Base-by-base conservation (phyloP, 2,329 filamentous ascomycete species). In the Nannizziopsis barbatae region DNA sequence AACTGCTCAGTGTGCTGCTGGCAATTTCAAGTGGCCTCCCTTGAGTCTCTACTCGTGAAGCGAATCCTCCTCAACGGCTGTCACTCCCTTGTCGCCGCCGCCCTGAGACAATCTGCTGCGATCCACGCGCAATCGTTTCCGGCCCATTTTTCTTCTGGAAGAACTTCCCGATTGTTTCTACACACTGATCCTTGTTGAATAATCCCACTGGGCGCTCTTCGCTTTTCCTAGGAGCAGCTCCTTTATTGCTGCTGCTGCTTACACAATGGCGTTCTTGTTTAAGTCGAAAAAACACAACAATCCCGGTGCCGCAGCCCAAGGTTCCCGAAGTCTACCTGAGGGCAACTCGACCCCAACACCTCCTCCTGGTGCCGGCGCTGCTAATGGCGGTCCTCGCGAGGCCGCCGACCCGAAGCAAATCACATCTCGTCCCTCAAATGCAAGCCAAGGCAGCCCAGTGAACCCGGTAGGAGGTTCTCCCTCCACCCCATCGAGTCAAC, bases 221-320 rank as follows among this genome's bases (percentile, higher is more conserved):
- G 17, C 17, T 43, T 45, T 45, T 14, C 36, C 27, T 18, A 36
- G 2, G 17, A 45, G 18, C 44, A n/a, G 14, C 27, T 36, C 15
- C n/a, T 27, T 7, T 3, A n/a, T 22, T 42, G 33, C 33, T 32
- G 17, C 12, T 36, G 20, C 14, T 9, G 35, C 20, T 17, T 30
- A 61, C 65, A 73, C 66, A 67, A 88, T 88, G 84, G 81, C 84
- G 56, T 88, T 88, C 67, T 75, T 88, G 53, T 88, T 88, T 73
- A 86, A 86, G 66, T 85, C 81, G 49, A 88, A 87, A 70, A 87
- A 86, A 68, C 76, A 78, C 62, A 80, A 83, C 65, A 77, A 80
- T 50, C 55, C 58, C 55, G 67, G 69, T 36, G 54, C 57, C 15
- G 68, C 77, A 30, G 75, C 76, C 39, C 65, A 74, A n/a, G 73